Conservation (phyloP, 352 stramenopile genomes). For the Pythium chondricola region DNA sequence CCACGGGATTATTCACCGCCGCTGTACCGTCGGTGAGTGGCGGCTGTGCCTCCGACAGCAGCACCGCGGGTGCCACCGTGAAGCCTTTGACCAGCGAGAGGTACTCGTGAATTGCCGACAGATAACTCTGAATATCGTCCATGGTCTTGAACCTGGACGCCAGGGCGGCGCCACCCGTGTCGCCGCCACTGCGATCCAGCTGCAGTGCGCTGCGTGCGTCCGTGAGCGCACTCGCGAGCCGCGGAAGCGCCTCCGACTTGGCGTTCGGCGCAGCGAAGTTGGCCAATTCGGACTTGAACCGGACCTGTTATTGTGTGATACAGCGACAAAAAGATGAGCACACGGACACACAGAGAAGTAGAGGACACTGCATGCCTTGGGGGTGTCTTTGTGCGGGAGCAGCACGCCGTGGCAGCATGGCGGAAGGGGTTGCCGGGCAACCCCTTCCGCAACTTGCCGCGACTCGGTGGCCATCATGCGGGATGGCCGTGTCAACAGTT, state of each 20-base stretch:
- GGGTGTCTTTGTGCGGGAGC: conserved; percentile 25
- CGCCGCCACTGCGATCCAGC: conserved; percentile 3
- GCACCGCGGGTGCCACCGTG: conserved; percentile 12
- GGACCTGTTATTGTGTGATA: too few relatives aligned
- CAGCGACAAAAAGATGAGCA: not conserved
- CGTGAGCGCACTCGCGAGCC: conserved; percentile 35
- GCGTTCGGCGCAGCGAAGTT: conserved; percentile 24
- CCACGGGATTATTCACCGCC: not conserved
- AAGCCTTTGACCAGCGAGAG: conserved; percentile 59
- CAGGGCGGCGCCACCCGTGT: not conserved
- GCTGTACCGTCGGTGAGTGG: conserved; percentile 1
- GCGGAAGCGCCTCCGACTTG: conserved; percentile 25
- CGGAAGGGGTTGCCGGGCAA: conserved; percentile 36
- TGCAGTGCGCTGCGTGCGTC: conserved; percentile 30
- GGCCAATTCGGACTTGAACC: conserved; percentile 37
- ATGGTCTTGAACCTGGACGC: conserved; percentile 16
- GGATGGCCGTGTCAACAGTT: too few relatives aligned
- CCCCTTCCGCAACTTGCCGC: too few relatives aligned
- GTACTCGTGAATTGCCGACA: conserved; percentile 32
- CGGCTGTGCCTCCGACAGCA: conserved; percentile 8
- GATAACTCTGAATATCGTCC: conserved; percentile 28
- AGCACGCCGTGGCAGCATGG: conserved; percentile 49
- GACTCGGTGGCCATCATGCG: conserved; percentile 22
- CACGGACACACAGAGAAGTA: not conserved
- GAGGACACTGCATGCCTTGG: not conserved